A percentile compares a stretch with the other conserved stretches of the same genome.
Evolutionary conservation across 2,329 filamentous ascomycete species (phyloP).

Genomic region (Alternaria infectoria): DNA sequence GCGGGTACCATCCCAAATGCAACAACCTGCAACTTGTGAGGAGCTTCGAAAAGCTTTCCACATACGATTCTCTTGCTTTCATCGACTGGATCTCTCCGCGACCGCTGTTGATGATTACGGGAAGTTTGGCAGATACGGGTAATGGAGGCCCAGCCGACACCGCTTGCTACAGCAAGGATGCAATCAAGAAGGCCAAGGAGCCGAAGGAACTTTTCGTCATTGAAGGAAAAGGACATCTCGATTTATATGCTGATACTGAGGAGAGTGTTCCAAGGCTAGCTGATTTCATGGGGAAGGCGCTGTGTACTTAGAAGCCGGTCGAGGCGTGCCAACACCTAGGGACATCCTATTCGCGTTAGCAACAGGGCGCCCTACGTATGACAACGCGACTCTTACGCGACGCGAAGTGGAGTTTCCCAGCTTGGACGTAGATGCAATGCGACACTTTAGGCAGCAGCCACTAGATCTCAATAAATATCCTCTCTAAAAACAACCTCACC

Average conservation of each 20-base stretch:
- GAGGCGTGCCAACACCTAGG: not conserved
- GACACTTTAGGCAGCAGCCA: not conserved
- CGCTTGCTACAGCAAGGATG: constrained; percentile 23
- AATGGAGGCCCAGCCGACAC: not conserved
- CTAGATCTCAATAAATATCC: not conserved
- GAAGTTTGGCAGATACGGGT: constrained; percentile 24
- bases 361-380: not conserved
- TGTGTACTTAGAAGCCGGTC: not conserved
- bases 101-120: constrained; percentile 36
- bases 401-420: not conserved
- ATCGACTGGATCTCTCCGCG: constrained; percentile 30
- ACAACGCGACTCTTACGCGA: not conserved
- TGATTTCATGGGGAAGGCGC: not conserved
- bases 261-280: constrained; percentile 3
- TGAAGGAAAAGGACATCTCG: constrained; percentile 27
- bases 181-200: constrained; percentile 26
- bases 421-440: not conserved
- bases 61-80: constrained; percentile 24
- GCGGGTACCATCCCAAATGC: not conserved
- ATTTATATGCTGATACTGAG: constrained; percentile 30
- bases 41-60: constrained; percentile 12
- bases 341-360: constrained; percentile 7
- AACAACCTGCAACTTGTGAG: not conserved
- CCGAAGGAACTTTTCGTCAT: constrained; percentile 36
- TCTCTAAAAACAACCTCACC: not conserved